phyloP scores from a whole-genome alignment of 164 flowering plant species.

The Vitis amurensis region DNA sequence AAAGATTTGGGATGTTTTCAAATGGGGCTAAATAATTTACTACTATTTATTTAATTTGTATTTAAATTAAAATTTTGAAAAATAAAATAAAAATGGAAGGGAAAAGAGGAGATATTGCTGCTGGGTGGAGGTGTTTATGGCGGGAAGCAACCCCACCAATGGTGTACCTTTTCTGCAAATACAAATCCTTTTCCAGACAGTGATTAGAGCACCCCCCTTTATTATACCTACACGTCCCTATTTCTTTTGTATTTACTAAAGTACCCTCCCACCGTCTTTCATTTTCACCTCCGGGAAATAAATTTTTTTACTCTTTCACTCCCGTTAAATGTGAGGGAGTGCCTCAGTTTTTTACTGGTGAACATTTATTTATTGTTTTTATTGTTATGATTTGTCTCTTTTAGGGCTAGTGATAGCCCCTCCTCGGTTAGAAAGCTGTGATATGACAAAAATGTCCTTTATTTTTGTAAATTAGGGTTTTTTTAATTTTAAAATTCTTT shows the following conservation, averaged over 20 bases:
- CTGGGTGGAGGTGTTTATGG: slow-evolving; percentile 5
- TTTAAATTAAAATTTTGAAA: no score
- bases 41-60: no score
- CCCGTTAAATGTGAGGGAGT: no score
- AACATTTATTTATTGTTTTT: no score
- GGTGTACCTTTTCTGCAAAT: slow-evolving; percentile 9
- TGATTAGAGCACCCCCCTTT: background rate
- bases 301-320: background rate
- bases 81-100: no score
- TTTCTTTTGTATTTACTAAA: background rate
- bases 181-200: background rate
- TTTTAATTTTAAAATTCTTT: background rate
- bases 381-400: slow-evolving; percentile 6
- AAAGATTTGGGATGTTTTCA: no score
- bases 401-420: background rate
- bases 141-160: slow-evolving; percentile 25
- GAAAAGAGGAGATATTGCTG: no score
- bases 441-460: slow-evolving; percentile 11
- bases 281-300: background rate
- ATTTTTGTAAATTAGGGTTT: background rate
- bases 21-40: no score
- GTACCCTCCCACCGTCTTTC: background rate
- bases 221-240: background rate
- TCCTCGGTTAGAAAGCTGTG: slow-evolving; percentile 11
- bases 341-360: no score